phyloP scores from a whole-genome alignment of 192 early-diverging fungal genomes.

The Entomortierella parvispora region DNA sequence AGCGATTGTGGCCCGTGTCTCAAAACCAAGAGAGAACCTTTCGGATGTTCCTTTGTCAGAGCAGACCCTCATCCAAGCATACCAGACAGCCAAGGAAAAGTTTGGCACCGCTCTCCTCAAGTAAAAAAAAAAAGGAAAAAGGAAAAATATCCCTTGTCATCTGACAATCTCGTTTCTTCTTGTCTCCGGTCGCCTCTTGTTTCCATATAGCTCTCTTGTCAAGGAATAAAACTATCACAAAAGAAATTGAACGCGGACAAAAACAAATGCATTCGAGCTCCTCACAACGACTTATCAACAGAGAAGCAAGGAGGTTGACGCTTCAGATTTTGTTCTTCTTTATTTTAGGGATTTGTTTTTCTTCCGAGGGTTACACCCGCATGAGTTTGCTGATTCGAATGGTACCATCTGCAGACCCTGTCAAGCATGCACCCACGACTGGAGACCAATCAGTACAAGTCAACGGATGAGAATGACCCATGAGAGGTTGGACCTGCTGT shows the following conservation, averaged over 20 bases:
- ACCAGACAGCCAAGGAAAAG: slow-evolving; percentile 82
- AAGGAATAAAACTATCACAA: no score
- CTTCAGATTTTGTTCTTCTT: no score
- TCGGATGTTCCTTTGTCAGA: slow-evolving; percentile 82
- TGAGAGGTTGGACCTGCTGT: slow-evolving; percentile 54
- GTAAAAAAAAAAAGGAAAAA: no score
- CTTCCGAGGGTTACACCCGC: slow-evolving; percentile 28
- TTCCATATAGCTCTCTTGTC: no score
- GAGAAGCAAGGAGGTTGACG: no score
- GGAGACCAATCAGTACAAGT: slow-evolving; percentile 66
- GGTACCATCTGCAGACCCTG: slow-evolving; percentile 62
- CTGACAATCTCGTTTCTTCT: no score
- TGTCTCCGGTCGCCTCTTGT: no score
- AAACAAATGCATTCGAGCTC: no score
- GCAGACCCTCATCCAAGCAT: slow-evolving; percentile 78
- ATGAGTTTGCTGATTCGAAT: slow-evolving; percentile 64
- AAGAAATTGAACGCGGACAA: no score
- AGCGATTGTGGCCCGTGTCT: slow-evolving; percentile 80
- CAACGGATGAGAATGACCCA: slow-evolving; percentile 50
- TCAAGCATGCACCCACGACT: slow-evolving; percentile 56
- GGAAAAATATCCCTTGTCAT: no score
- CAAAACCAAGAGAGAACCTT: slow-evolving; percentile 76
- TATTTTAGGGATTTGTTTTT: not conserved
- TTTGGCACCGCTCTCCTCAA: slow-evolving; percentile 72
- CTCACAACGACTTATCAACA: no score